Base-by-base conservation (phyloP, 1,139 yeast species). In the Candida sp. region DNA sequence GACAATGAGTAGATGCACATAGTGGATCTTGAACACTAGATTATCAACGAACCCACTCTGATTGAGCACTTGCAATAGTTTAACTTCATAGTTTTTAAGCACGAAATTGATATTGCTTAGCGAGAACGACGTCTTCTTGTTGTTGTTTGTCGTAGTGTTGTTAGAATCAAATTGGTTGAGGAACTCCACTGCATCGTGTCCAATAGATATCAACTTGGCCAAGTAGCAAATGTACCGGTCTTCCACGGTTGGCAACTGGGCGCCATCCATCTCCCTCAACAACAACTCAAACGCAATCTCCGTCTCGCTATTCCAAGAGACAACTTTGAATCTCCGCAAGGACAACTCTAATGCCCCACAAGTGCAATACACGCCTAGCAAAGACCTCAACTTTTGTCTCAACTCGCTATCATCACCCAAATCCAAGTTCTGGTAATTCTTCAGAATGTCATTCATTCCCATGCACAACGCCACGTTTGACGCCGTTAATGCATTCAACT, bases 271-370 rank as follows among this genome's bases (percentile, higher is more conserved):
- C 7, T 65, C 60, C 27, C 66, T 53, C 56, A 71, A 53, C 23
- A 77, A 58, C 23, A 69, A 62, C 8, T 54, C 50, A 7, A 73
- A 59, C 35, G 81, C 79, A 40, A 64, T 56, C 44, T 73, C 76
- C 60, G 78, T 81, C 22, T 67, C 70, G n/a, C 68, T 65, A 5
- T 77, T 67, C 84, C 85, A 81, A 23, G 66, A 57, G 3, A 80
- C 81, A 35, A 78, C 67, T 56, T 74, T 78, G 58, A 80, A 81
- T 49, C 83, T 66, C 4, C 83, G 80, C 46, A 81, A 65, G 2
- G 83, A 75, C 41, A 81, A 63, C 7, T 81, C 83, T 26, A 81
- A 63, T 3, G 81, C 74, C 3, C 82, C 83, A 61, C 83, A 78
- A 52, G 80, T 75, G 39, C 79, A 68, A 60, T 79, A 81, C 8